Percentiles rank a stretch among this genome's conserved stretches.
Evolutionary conservation across 441 rosid genomes (phyloP).

Genomic region (Viola pubescens): DNA sequence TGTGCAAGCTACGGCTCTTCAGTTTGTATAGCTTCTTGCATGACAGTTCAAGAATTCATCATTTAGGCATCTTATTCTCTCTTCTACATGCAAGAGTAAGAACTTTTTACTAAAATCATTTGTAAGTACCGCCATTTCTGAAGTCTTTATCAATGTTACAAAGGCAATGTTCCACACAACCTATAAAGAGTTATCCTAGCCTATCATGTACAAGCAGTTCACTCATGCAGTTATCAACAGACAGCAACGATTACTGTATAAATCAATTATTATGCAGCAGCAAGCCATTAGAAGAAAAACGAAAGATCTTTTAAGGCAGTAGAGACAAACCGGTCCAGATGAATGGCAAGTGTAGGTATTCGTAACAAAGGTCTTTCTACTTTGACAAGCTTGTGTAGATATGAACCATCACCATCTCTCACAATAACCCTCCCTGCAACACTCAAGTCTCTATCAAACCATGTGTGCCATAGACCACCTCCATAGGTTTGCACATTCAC

Average conservation of each 20-base stretch:
- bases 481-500: conserved; percentile 95
- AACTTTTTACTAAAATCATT: background rate
- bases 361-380: conserved; percentile 73
- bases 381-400: conserved; percentile 75
- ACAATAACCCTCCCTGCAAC: conserved; percentile 90
- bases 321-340: conserved; percentile 67
- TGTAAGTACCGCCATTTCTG: no score
- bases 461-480: conserved; percentile 94
- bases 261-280: background rate
- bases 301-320: conserved; percentile 3
- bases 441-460: conserved; percentile 96
- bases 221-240: background rate
- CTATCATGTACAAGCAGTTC: background rate
- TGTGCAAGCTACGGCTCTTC: background rate
- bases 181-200: background rate
- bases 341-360: conserved; percentile 84
- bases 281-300: background rate
- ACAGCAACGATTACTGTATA: background rate
- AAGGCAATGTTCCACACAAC: no score
- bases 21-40: background rate
- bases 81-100: background rate
- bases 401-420: conserved; percentile 58
- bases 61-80: background rate
- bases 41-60: background rate
- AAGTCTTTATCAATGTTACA: no score